Percentiles rank a stretch among this genome's conserved stretches.
phyloP scores from a whole-genome alignment of 176 grass and related monocot genomes.

The Aegilops speltoides region DNA sequence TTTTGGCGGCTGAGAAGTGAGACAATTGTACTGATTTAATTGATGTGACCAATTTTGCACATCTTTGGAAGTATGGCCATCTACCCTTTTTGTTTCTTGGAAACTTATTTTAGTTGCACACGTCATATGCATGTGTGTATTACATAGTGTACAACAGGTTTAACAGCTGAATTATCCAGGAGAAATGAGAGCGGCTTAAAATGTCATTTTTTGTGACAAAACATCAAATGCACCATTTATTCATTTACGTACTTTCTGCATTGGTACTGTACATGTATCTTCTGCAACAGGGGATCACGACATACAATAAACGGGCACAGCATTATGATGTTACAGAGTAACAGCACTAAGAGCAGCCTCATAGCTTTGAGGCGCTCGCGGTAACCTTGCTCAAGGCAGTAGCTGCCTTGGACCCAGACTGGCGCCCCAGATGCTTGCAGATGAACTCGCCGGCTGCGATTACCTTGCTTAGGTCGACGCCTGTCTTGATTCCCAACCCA shows the following conservation, averaged over 20 bases:
- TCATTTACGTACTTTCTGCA: not conserved
- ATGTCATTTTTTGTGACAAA: not conserved
- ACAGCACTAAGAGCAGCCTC: not conserved
- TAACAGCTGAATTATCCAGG: not conserved
- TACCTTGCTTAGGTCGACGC: constrained; percentile 64
- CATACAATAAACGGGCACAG: not conserved
- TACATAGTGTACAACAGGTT: not conserved
- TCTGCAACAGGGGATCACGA: not conserved
- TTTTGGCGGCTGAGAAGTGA: not conserved
- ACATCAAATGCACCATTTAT: not conserved
- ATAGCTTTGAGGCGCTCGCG: constrained; percentile 50
- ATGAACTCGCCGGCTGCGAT: constrained; percentile 83
- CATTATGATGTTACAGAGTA: not conserved
- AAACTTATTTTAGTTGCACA: not conserved
- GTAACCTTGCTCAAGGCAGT: constrained; percentile 54
- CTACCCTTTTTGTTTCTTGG: too few relatives aligned
- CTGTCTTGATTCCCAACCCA: constrained; percentile 66
- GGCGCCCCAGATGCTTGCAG: constrained; percentile 57
- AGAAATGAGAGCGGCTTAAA: not conserved
- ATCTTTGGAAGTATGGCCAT: not conserved
- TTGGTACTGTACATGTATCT: not conserved
- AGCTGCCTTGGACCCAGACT: constrained; percentile 76
- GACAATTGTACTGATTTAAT: not conserved
- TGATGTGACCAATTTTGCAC: not conserved
- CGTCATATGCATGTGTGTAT: too few relatives aligned